phyloP scores from a whole-genome alignment of 805 yeast species.

The Metschnikowia hibisci region DNA sequence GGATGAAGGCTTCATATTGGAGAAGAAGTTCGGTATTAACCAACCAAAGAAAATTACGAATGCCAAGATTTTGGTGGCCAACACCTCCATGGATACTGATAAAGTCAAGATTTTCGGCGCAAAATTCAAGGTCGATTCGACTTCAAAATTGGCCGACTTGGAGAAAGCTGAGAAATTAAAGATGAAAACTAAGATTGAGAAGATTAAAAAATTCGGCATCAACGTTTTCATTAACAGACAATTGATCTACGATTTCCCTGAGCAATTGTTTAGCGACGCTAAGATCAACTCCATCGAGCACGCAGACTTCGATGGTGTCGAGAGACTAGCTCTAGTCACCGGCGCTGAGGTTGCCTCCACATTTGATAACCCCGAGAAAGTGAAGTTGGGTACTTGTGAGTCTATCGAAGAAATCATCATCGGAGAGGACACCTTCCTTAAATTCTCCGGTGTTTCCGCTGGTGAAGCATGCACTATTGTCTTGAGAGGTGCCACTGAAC shows the following conservation, averaged over 20 bases:
- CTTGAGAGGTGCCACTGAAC: slow-evolving; percentile 57
- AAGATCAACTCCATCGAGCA: slow-evolving; percentile 92
- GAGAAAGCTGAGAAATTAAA: slow-evolving; percentile 92
- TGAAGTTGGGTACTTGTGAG: slow-evolving; percentile 84
- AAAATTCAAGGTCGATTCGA: slow-evolving; percentile 92
- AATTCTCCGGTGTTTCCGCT: slow-evolving; percentile 91
- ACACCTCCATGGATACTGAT: slow-evolving; percentile 95
- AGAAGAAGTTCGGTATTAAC: slow-evolving; percentile 88
- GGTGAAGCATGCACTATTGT: slow-evolving; percentile 97
- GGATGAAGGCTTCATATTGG: slow-evolving; percentile 92
- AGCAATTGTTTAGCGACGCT: slow-evolving; percentile 85
- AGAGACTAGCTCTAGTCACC: slow-evolving; percentile 90
- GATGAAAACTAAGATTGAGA: slow-evolving; percentile 85
- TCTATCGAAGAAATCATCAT: slow-evolving; percentile 85
- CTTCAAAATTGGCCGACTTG: slow-evolving; percentile 87
- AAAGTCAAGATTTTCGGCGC: slow-evolving; percentile 98
- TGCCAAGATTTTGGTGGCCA: slow-evolving; percentile 87
- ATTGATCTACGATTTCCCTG: slow-evolving; percentile 96
- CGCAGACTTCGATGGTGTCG: slow-evolving; percentile 97
- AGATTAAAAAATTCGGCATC: slow-evolving; percentile 81
- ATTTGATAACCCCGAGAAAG: slow-evolving; percentile 86
- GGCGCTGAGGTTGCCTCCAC: slow-evolving; percentile 99
- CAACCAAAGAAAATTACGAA: slow-evolving; percentile 84
- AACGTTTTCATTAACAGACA: slow-evolving; percentile 94
- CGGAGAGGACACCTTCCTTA: slow-evolving; percentile 88